phyloP scores from a whole-genome alignment of 441 rosid species.

The Populus hybrid region DNA sequence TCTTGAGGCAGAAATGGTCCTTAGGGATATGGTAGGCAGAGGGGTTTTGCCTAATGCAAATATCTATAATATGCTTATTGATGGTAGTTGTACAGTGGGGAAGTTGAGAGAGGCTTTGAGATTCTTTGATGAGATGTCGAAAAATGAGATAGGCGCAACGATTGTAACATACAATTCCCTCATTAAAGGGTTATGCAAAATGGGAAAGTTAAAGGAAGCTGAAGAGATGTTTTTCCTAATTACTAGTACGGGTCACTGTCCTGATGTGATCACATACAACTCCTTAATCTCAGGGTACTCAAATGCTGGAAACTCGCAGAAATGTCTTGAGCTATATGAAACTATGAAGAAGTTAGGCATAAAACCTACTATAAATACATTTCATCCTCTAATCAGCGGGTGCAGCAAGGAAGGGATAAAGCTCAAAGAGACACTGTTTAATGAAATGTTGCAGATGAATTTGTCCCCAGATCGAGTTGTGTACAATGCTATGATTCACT shows the following conservation, averaged over 20 bases:
- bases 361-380: slow-evolving; percentile 53
- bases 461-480: slow-evolving; percentile 53
- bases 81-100: slow-evolving; percentile 50
- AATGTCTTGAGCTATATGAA: slow-evolving; percentile 59
- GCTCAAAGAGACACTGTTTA: slow-evolving; percentile 41
- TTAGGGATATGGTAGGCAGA: slow-evolving; percentile 60
- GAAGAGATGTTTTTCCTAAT: slow-evolving; percentile 55
- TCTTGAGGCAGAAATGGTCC: slow-evolving; percentile 70
- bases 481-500: slow-evolving; percentile 54
- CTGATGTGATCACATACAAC: slow-evolving; percentile 71
- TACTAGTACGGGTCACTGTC: slow-evolving; percentile 38
- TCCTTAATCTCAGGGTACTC: slow-evolving; percentile 65
- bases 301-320: slow-evolving; percentile 39
- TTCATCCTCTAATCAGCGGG: slow-evolving; percentile 48
- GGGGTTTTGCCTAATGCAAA: slow-evolving; percentile 56
- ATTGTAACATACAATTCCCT: slow-evolving; percentile 73
- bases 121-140: slow-evolving; percentile 58
- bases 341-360: slow-evolving; percentile 56
- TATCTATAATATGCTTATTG: slow-evolving; percentile 70
- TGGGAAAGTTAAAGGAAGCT: slow-evolving; percentile 50
- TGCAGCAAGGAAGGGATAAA: slow-evolving; percentile 46
- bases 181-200: slow-evolving; percentile 56
- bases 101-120: slow-evolving; percentile 56
- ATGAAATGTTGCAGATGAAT: slow-evolving; percentile 47
- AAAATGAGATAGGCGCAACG: slow-evolving; percentile 38